Base-by-base conservation (phyloP, 2,329 filamentous ascomycete genomes). In the Calonectria ilicicola region DNA sequence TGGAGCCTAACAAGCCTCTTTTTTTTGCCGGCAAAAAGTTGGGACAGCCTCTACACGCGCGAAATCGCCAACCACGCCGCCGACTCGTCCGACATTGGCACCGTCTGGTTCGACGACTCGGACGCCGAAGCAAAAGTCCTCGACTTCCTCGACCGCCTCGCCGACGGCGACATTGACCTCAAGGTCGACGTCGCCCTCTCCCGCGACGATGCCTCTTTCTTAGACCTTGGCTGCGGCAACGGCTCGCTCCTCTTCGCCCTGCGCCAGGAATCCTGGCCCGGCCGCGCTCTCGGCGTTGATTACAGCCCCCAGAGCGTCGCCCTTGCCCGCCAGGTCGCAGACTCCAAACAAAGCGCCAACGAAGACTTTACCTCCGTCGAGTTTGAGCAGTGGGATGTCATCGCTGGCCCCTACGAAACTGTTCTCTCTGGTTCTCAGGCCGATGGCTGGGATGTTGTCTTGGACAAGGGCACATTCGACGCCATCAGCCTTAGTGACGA, bases 381-480 rank as follows among this genome's bases (percentile, higher is more conserved):
- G 53, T 90, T 91, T 72, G 75, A 75, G 15, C 84, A 89, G 64
- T 95, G 93, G 92, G 92, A 94, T 80, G 87, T 94, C 66, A 85
- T 95, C 5, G 80, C 81, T 12, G 85, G 85, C 1, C 72, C 83
- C 3, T 80, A 84, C 40, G 72, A 76, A 0, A 78, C 82, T 0
- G 85, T 89, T 2, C 78, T 82, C 27, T 72, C 70, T 21, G 78
- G 78, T 12, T 26, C 70, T 2, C 77, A 83, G 38, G 78, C 78
- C 0, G 82, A 83, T 0, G 94, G 94, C 1, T 98, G 96, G 86
- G 95, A 98, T 83, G 91, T 98, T 0, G 93, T 98, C 0, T 89
- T 98, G n/a, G 97, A 99, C 85, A 99, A 99, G 85, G 97, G 97
- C 53, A 99, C 97, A 0, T 99, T 98, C 82, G 97, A 99, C 86